phyloP scores from a whole-genome alignment of 164 flowering plant genomes.

The Vitis riparia region DNA sequence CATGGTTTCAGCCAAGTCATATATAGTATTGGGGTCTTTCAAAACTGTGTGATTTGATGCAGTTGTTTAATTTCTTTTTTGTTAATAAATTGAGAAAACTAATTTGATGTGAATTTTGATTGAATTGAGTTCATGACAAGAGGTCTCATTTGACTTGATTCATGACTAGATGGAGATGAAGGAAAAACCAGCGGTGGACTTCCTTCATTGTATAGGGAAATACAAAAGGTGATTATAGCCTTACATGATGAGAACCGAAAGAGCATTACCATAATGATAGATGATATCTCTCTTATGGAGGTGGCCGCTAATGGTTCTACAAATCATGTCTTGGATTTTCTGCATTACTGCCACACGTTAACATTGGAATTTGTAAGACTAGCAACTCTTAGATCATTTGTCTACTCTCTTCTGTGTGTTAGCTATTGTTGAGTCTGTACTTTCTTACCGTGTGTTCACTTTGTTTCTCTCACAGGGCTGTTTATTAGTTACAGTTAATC shows the following conservation, averaged over 20 bases:
- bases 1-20: no score
- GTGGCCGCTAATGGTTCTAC: constrained; percentile 69
- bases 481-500: constrained; percentile 63
- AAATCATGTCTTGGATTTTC: constrained; percentile 61
- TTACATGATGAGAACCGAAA: constrained; percentile 30
- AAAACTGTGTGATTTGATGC: no score
- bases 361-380: constrained; percentile 69
- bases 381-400: neutral
- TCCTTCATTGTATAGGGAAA: constrained; percentile 50
- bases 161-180: constrained; percentile 35
- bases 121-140: neutral
- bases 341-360: constrained; percentile 85
- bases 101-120: neutral
- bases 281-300: constrained; percentile 86
- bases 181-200: constrained; percentile 37
- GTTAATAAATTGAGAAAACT: neutral
- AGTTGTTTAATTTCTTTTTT: no score
- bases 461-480: constrained; percentile 51
- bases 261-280: constrained; percentile 58
- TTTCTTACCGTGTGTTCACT: neutral
- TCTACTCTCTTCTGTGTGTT: neutral
- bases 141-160: constrained; percentile 9
- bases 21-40: no score
- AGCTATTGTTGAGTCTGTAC: neutral
- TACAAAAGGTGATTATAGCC: constrained; percentile 45